A percentile compares a stretch with the other conserved stretches of the same genome.
These are phyloP conservation scores for Colletotrichum chlorophyti DNA, from an alignment of 2,329 filamentous ascomycete genomes.

Conservation along the genomic window DNA sequence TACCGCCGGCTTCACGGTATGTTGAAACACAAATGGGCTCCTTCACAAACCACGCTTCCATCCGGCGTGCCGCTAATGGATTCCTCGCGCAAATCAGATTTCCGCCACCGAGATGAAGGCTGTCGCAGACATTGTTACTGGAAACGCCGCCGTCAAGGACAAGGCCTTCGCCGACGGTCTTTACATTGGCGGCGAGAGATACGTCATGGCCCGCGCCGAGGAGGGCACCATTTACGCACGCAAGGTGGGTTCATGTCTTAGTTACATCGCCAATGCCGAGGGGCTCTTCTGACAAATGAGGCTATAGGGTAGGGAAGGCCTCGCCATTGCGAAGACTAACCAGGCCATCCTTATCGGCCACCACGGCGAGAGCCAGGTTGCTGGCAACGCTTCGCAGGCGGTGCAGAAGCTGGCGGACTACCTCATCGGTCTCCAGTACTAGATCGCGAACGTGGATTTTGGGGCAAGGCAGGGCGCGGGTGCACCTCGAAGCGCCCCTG, in stretches of 20 bases:
- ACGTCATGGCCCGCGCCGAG: slow-evolving; percentile 77
- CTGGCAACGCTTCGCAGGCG: slow-evolving; percentile 77
- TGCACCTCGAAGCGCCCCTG: not conserved
- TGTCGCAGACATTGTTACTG: slow-evolving; percentile 59
- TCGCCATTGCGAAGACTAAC: slow-evolving; percentile 84
- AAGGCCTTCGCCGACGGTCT: slow-evolving; percentile 76
- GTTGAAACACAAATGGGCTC: slow-evolving; percentile 31
- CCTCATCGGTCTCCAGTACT: slow-evolving; percentile 81
- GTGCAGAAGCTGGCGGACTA: slow-evolving; percentile 89
- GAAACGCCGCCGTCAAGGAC: slow-evolving; percentile 58
- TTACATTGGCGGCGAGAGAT: slow-evolving; percentile 78
- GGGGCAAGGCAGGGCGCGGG: slow-evolving; percentile 8
- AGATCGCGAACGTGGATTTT: slow-evolving; percentile 39
- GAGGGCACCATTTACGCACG: slow-evolving; percentile 84
- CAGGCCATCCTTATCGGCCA: slow-evolving; percentile 90
- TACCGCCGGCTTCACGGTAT: slow-evolving; percentile 76
- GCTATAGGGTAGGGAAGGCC: slow-evolving; percentile 73
- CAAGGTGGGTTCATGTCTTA: slow-evolving; percentile 66
- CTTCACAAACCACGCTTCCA: too few species aligned
- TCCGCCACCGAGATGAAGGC: slow-evolving; percentile 65
- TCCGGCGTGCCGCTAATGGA: not conserved
- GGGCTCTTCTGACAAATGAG: slow-evolving; percentile 2
- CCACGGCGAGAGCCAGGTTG: slow-evolving; percentile 77
- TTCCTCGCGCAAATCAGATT: slow-evolving; percentile 51
- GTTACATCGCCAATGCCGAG: too few species aligned